Evolutionary conservation across 768 basidiomycete genomes (phyloP), one percentile per base, ranked within the genome.

Genomic region (Kwoniella bestiolae): DNA sequence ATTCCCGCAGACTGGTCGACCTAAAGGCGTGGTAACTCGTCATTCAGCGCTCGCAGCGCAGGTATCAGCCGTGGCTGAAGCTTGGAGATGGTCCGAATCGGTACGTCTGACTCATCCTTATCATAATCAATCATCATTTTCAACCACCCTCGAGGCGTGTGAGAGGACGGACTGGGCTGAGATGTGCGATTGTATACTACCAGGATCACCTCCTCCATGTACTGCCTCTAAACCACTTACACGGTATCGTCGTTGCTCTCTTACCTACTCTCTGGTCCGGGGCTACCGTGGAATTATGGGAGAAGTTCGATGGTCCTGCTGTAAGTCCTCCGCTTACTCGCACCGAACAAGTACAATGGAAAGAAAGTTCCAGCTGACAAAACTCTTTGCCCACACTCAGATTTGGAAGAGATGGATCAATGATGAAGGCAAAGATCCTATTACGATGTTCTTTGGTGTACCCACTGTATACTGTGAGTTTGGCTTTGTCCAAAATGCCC

Each of bases 371-470:
- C n/a, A n/a, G n/a, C n/a, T n/a, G n/a, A n/a, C n/a, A n/a, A n/a
- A n/a, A n/a, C n/a, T n/a, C 26, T 29, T 50, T 2, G 32, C 35
- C 5, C 5, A 34, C 2, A n/a, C n/a, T 12, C 23, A 67, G 66
- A 72, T 79, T 52, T 79, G 78, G 78, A 59, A 66, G 21, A 58
- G 78, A 35, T 77, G 69, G 69, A 71, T 71, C 60, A 64, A 67
- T 28, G 57, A 63, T 32, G 60, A 63, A 1, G 21, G 59, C 4
- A 51, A 63, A 50, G 72, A 67, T 29, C 72, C 73, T 5, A 70
- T 79, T 29, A 69, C 76, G 0, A 66, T 79, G 61, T 77, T 77
- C 67, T 76, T 75, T 64, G 78, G 74, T 28, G 78, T 79, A 3
- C 78, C 78, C 1, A 79, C 78, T 2, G 73, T 78, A 7, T 75